Base-by-base conservation (phyloP, 1,139 yeast species). In the Sugiyamaella pinicola region DNA sequence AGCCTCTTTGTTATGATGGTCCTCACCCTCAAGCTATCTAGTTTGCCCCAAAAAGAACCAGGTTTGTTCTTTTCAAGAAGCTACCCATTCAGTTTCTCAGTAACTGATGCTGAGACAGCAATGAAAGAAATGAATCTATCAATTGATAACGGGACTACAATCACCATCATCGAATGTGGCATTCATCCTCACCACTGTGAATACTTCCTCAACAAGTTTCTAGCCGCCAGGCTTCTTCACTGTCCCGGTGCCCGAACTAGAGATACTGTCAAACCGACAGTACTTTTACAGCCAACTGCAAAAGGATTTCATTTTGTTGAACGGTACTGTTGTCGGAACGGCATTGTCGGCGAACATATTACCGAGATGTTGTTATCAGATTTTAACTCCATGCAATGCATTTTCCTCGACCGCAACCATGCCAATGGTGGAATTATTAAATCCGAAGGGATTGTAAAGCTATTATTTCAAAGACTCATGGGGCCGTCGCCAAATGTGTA, bases 251-350 rank as follows among this genome's bases (percentile, higher is more conserved):
- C 86, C 60, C 75, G 95, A 0, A 64, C 68, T 1, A 53, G 63
- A 7, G 45, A 53, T 19, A 55, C 53, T 9, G 54, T 59, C 15
- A 55, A 59, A 10, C 45, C 40, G 1, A 51, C 57, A 12, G 54
- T 53, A 4, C 33, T 57, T 24, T 65, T 90, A 33, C 98, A 91
- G 63, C 96, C 96, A 4, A 89, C 98, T 0, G 93, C 98, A 0
- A 93, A 93, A 64, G 99, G 98, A 0, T 81, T 89, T 3, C 83
- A 90, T 0, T 66, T 89, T 0, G 69, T 91, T 1, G 81, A 80
- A 48, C 73, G 77, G 10, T 89, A 84, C 65, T 83, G 85, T 58
- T 72, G 73, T 49, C 77, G 74, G 41, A 71, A 79, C 50, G 95
- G 93, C 0, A 68, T 85, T 54, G 37, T 47, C 6, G 47, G 47